Conservation (phyloP, 2,329 filamentous ascomycete species). For the Aspergillus quadrilineatus region DNA sequence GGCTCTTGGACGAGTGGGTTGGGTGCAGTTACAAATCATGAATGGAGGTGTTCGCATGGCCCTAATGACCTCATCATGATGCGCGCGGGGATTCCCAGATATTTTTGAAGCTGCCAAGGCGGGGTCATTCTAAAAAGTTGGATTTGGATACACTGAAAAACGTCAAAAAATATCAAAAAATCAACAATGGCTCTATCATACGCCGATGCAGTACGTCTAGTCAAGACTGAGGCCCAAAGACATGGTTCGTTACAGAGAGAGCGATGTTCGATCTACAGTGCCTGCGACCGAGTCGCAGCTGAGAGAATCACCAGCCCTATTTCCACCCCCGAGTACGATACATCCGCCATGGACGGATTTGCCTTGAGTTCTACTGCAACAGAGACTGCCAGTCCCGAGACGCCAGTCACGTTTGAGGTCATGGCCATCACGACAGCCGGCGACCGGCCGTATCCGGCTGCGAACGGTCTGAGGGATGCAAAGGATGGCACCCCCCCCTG, state of each 20-base stretch:
- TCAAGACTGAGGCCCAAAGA: background rate
- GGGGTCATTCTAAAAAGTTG: background rate
- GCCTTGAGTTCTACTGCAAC: constrained; percentile 25
- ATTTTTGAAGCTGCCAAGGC: background rate
- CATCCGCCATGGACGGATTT: constrained; percentile 33
- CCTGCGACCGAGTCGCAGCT: constrained; percentile 1
- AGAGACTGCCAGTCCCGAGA: constrained; percentile 15
- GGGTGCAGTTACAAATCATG: background rate
- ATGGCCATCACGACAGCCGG: constrained; percentile 21
- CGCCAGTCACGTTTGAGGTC: constrained; percentile 22
- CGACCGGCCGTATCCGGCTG: constrained; percentile 11
- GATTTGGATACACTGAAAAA: background rate
- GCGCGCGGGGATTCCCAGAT: background rate
- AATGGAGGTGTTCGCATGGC: background rate
- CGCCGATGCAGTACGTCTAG: background rate
- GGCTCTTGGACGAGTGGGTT: background rate
- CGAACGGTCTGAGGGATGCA: background rate
- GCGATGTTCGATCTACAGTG: background rate
- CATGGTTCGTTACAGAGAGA: background rate
- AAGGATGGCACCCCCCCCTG: constrained; percentile 17
- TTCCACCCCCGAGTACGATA: constrained; percentile 26
- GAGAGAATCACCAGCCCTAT: constrained; percentile 6
- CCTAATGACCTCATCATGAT: background rate
- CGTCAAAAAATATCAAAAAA: background rate
- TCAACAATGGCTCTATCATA: background rate